These are phyloP conservation scores for Penicillium sclerotigenum DNA, from an alignment of 2,329 filamentous ascomycete species.

Conservation along the genomic window DNA sequence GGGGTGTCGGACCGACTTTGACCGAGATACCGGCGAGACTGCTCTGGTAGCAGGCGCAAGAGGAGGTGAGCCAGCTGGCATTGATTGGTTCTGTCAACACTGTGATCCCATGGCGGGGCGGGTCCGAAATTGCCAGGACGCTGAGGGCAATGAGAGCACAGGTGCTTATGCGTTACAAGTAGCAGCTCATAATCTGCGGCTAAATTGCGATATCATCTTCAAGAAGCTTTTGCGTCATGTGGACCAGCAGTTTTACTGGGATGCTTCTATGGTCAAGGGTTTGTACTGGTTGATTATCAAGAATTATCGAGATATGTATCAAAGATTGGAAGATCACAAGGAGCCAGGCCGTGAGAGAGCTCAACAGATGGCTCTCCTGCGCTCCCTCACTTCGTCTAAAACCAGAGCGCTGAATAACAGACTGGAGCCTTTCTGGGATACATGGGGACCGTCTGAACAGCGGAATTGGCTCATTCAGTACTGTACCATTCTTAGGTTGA, in stretches of 20 bases:
- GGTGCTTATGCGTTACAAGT: not conserved
- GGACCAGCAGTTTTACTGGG: not conserved
- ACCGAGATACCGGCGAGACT: not conserved
- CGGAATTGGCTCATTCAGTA: not conserved
- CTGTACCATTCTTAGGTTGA: not conserved
- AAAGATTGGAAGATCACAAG: not conserved
- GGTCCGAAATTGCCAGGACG: not conserved
- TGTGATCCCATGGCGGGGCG: not conserved
- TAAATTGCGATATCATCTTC: not conserved
- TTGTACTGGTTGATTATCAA: constrained; percentile 3
- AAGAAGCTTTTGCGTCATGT: not conserved
- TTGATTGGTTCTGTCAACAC: constrained; percentile 3
- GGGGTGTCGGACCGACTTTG: not conserved
- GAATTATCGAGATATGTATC: not conserved
- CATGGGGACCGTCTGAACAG: not conserved
- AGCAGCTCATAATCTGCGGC: not conserved
- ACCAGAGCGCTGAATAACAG: not conserved
- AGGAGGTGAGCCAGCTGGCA: not conserved
- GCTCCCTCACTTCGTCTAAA: not conserved
- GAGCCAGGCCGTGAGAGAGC: not conserved
- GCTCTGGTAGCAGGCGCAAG: not conserved
- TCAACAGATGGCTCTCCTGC: not conserved
- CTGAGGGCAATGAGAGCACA: not conserved
- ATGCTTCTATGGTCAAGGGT: not conserved
- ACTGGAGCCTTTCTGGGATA: not conserved